Evolutionary conservation across 1,284 basidiomycete species (phyloP).

Genomic region (Gomphus sp.): DNA sequence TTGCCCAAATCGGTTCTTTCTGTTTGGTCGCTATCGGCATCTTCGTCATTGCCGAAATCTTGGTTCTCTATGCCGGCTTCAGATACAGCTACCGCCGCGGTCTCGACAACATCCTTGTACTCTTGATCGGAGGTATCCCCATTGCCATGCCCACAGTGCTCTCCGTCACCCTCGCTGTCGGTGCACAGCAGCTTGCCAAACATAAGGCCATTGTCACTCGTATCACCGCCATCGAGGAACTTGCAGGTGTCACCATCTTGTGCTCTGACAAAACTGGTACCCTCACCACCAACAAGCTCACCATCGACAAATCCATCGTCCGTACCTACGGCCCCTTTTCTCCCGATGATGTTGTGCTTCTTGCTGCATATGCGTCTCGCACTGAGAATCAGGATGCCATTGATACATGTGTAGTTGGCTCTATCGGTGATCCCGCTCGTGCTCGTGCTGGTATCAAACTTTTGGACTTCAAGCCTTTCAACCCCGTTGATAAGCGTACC

Average conservation of each 20-base stretch:
- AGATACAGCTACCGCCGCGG: conserved; percentile 85
- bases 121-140: conserved; percentile 97
- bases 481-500: conserved; percentile 98
- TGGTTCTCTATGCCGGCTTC: conserved; percentile 85
- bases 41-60: conserved; percentile 85
- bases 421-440: conserved; percentile 62
- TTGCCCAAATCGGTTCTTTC: conserved; percentile 94
- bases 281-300: conserved; percentile 97
- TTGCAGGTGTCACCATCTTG: conserved; percentile 94
- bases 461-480: conserved; percentile 98
- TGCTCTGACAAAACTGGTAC: conserved; percentile 98
- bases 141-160: conserved; percentile 98
- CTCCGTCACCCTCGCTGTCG: conserved; percentile 94
- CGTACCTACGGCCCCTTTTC: conserved; percentile 87
- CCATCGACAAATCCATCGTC: conserved; percentile 90
- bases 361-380: conserved; percentile 92
- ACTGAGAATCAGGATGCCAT: conserved; percentile 99
- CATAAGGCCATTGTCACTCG: conserved; percentile 98
- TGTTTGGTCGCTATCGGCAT: conserved; percentile 90
- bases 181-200: conserved; percentile 96
- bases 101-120: conserved; percentile 93
- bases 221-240: conserved; percentile 96
- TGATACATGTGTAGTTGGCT: conserved; percentile 79
- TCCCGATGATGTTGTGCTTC: conserved; percentile 84
- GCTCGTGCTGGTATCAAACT: conserved; percentile 92